Conservation (phyloP, 2,329 filamentous ascomycete genomes). For the Rugonectria rugulosa region DNA sequence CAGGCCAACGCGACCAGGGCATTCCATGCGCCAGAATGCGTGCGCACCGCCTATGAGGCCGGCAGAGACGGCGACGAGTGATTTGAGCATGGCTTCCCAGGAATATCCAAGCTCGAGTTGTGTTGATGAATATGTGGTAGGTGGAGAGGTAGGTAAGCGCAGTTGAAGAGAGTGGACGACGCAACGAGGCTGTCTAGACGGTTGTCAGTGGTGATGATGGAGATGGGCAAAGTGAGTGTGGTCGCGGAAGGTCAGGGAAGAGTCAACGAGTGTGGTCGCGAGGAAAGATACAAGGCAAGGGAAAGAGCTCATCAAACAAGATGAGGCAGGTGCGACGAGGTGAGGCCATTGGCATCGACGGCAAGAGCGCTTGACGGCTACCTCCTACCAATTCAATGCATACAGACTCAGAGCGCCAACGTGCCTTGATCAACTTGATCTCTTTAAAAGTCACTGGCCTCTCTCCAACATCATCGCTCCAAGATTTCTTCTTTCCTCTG, state of each 20-base stretch:
- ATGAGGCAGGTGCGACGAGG: constrained; percentile 4
- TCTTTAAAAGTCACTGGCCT: too few species aligned
- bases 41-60: constrained; percentile 51
- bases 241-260: constrained; percentile 1
- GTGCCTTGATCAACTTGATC: too few species aligned
- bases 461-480: background rate
- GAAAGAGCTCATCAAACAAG: too few species aligned
- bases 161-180: constrained; percentile 45
- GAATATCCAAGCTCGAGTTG: constrained; percentile 36
- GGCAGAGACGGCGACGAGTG: constrained; percentile 41
- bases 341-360: background rate
- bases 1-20: constrained; percentile 72
- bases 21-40: constrained; percentile 93
- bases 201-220: constrained; percentile 24
- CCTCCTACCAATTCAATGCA: constrained; percentile 1
- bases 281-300: constrained; percentile 16
- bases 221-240: constrained; percentile 9
- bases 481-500: background rate
- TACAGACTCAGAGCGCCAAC: background rate
- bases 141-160: constrained; percentile 16
- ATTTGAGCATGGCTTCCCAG: constrained; percentile 44
- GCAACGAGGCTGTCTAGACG: constrained; percentile 44
- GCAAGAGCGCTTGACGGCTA: constrained; percentile 13
- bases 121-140: constrained; percentile 14
- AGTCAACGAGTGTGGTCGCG: constrained; percentile 4